phyloP scores from a whole-genome alignment of 2,329 filamentous ascomycete species.

The Microcyclosporella mali region DNA sequence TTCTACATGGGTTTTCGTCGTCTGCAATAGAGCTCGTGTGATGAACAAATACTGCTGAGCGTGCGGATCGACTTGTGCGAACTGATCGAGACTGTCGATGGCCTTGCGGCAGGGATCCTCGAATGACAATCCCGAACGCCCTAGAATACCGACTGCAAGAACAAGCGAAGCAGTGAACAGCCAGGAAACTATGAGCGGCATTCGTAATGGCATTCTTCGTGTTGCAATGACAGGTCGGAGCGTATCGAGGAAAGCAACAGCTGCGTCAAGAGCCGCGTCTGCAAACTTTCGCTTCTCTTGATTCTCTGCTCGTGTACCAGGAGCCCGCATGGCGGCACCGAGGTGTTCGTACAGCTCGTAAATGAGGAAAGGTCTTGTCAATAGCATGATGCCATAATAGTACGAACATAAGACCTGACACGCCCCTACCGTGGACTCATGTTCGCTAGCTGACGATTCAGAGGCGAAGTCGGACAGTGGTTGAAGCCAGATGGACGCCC shows the following conservation, averaged over 20 bases:
- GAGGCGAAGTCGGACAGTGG: constrained; percentile 27
- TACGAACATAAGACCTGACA: constrained; percentile 48
- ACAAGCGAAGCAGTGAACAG: constrained; percentile 28
- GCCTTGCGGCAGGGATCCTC: constrained; percentile 19
- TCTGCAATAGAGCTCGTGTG: constrained; percentile 21
- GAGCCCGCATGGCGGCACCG: constrained; percentile 20
- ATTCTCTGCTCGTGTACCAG: constrained; percentile 13
- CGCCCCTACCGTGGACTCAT: constrained; percentile 33
- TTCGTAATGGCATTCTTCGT: constrained; percentile 13
- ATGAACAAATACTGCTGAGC: constrained; percentile 27
- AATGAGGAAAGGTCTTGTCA: constrained; percentile 49
- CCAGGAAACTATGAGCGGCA: constrained; percentile 27
- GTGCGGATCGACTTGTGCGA: constrained; percentile 25
- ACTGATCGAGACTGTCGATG: constrained; percentile 23
- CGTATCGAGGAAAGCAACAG: constrained; percentile 22
- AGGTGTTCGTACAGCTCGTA: constrained; percentile 42
- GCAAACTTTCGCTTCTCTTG: constrained; percentile 24
- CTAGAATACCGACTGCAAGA: constrained; percentile 24
- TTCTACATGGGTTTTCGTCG: constrained; percentile 16
- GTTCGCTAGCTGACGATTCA: constrained; percentile 10
- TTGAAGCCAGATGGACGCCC: constrained; percentile 34
- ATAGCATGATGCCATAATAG: constrained; percentile 50
- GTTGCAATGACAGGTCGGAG: constrained; percentile 16
- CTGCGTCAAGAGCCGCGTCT: constrained; percentile 27
- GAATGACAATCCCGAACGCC: constrained; percentile 21